Base-by-base conservation (phyloP, 306 rosid genomes). In the Malus sieversii region DNA sequence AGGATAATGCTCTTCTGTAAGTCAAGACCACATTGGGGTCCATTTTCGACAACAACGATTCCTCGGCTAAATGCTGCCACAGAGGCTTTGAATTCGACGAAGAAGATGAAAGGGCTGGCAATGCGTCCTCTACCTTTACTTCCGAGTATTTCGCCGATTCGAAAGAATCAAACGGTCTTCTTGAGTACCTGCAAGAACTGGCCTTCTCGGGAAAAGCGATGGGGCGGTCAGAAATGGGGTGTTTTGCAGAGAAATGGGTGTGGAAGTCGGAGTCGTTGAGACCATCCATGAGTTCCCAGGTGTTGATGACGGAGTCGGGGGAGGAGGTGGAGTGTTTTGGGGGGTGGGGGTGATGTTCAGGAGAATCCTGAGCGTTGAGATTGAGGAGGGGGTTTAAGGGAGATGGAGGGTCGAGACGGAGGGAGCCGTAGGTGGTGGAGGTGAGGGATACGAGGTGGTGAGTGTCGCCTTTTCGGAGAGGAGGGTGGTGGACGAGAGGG, bases 281-380 rank as follows among this genome's bases (percentile, higher is more conserved):
- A 45, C 82, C 83, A 84, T 84, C 77, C 98, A 93, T 90, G 80
- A 93, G 97, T 72, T 93, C 98, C 97, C 98, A 93, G 33, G 95
- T 89, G 85, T 93, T 93, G 84, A 93, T 87, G 40, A 93, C 98
- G 15, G 98, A 93, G 81, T 90, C 95, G 0, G 97, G 98, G 46
- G 98, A 93, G 63, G 88, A 72, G 90, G 69, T 51, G 15, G 27
- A 5, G 42, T 29, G 79, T 30, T 81, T 85, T 74, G 75, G 4
- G 25, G 80, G 78, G 25, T 51, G 64, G 63, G 52, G 52, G 72
- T 42, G 23, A 77, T 42, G 30, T 74, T 57, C 29, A 45, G 40
- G 76, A 70, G 11, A 58, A 18, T 68, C 71, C 2, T 44, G 68
- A 66, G 12, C 68, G 70, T 27, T 70, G 45, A 82, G 82, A 84